phyloP scores from a whole-genome alignment of 306 rosid genomes.

The Acacia confusa region DNA sequence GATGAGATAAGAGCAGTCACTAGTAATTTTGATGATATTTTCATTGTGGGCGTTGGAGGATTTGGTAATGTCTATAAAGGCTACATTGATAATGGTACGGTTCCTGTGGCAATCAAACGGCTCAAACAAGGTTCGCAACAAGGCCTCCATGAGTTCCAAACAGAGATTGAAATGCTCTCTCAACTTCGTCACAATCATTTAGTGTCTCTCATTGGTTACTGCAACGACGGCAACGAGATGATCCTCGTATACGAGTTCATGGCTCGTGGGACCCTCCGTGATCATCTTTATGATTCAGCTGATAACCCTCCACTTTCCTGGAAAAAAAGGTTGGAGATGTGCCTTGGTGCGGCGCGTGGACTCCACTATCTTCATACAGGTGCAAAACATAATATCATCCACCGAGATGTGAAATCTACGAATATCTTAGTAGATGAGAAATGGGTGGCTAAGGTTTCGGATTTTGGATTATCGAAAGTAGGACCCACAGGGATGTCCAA shows the following conservation, averaged over 20 bases:
- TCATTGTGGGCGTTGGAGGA: not conserved
- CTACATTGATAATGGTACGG: conserved; percentile 3
- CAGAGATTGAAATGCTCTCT: not conserved
- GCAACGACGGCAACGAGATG: not conserved
- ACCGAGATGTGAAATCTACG: conserved; percentile 39
- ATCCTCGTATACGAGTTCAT: not conserved
- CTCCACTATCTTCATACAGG: not conserved
- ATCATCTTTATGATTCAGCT: conserved; percentile 27
- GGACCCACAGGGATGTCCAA: conserved; percentile 9
- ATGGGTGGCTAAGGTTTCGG: conserved; percentile 2
- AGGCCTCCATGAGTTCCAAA: not conserved
- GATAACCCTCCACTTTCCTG: conserved; percentile 12
- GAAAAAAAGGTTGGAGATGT: conserved; percentile 21
- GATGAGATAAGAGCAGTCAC: conserved; percentile 19
- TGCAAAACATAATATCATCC: conserved; percentile 24
- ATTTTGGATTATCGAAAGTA: not conserved
- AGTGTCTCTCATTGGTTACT: not conserved
- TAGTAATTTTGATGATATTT: conserved; percentile 8
- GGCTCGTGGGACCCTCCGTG: not conserved
- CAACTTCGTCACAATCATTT: not conserved
- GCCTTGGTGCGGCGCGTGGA: conserved; percentile 3
- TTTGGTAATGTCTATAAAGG: conserved; percentile 36
- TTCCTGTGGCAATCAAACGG: conserved; percentile 26
- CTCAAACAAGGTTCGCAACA: not conserved
- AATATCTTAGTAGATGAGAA: conserved; percentile 31